Base-by-base conservation (phyloP, 176 grass and related monocot genomes). In the Avena eriantha region DNA sequence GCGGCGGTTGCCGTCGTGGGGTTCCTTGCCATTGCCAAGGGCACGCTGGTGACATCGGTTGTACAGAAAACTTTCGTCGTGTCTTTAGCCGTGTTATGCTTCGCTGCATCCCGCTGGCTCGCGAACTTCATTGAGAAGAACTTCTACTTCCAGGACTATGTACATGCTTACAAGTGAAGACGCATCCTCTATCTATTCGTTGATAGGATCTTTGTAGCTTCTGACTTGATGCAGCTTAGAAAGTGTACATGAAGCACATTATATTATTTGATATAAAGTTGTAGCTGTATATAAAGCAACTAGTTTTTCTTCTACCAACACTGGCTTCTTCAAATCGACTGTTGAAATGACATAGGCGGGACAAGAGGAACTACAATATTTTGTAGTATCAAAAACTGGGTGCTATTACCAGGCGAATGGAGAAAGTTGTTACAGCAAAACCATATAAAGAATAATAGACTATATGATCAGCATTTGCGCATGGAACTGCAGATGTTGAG, bases 91-190 rank as follows among this genome's bases (percentile, higher is more conserved):
- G 84, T 96, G 29, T 43, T 96, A 17, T 95, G 92, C 86, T 98
- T 98, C 59, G 59, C 82, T 0, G 85, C 84, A 3, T 96, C 96
- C 13, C 92, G 86, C 3, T 94, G 93, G 93, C 84, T 98, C 1
- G 86, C 92, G 13, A 81, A 88, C 69, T 98, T 92, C 90, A 91
- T 96, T 70, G n/a, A 98, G 59, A 98, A 91, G 79, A 96, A 59
- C 63, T 98, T 98, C 71, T 98, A 94, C 47, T 98, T 92, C 88
- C 93, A 96, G 80, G 93, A 94, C 34, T 98, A 98, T 53, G 84
- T 92, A 59, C 96, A 98, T 82, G 93, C 96, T 58, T 92, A 94
- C 90, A 94, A 88, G 86, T 98, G 85, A 91, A 21, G 15, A 3
- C 23, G 21, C 4, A 19, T 33, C 6, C 1, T 3, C 41, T 4